These are phyloP conservation scores for Erysiphe neolycopersici DNA, from an alignment of 2,329 filamentous ascomycete species.

Conservation along the genomic window DNA sequence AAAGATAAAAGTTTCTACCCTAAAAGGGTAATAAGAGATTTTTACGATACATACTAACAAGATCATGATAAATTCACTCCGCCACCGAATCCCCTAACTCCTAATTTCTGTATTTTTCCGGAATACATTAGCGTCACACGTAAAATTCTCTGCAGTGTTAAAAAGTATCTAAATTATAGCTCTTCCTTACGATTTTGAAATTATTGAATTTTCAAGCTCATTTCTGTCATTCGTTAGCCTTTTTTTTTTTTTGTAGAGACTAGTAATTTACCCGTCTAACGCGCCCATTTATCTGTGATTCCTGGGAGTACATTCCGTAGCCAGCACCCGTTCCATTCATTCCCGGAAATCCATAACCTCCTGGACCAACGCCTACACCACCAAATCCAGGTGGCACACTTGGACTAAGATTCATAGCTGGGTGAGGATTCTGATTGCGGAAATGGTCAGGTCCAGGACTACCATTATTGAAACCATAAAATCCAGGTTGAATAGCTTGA, in stretches of 20 bases:
- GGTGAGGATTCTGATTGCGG: constrained; percentile 20
- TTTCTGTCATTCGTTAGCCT: neutral
- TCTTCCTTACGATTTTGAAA: too few species aligned
- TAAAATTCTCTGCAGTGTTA: neutral
- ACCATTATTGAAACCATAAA: constrained; percentile 23
- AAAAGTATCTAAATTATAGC: neutral
- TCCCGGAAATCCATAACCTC: constrained; percentile 19
- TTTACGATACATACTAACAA: neutral
- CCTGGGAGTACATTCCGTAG: constrained; percentile 27
- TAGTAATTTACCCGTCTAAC: constrained; percentile 5
- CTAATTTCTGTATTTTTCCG: neutral
- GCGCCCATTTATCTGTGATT: constrained; percentile 27
- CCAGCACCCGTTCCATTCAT: constrained; percentile 20
- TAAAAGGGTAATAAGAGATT: neutral
- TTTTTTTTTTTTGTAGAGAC: neutral
- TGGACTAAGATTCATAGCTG: constrained; percentile 13
- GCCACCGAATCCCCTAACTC: neutral
- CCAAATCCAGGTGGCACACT: constrained; percentile 22
- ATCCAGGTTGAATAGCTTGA: constrained; percentile 27
- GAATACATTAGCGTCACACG: neutral
- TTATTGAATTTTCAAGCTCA: neutral
- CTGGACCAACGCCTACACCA: constrained; percentile 20
- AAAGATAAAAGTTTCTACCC: neutral
- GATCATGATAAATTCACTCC: neutral
- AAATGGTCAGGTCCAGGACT: constrained; percentile 27